Evolutionary conservation across 1,284 basidiomycete species (phyloP).

Genomic region (Cryptococcus wingfieldii): DNA sequence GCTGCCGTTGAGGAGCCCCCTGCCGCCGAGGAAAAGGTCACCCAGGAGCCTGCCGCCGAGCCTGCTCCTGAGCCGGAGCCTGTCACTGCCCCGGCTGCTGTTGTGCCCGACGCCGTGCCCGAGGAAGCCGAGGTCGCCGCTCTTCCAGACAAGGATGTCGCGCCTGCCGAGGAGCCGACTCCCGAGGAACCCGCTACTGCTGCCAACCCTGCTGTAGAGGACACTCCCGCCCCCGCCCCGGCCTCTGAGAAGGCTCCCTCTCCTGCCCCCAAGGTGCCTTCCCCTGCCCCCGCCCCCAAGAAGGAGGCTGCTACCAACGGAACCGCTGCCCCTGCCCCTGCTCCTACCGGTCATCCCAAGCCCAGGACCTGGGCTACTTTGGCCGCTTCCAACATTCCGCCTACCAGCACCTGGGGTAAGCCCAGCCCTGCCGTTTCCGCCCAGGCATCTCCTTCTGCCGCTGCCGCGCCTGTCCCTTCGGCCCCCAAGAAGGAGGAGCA

Average conservation of each 20-base stretch:
- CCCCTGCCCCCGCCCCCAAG: constrained; percentile 14
- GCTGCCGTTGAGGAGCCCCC: constrained; percentile 21
- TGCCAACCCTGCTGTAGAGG: constrained; percentile 15
- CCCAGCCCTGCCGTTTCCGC: constrained; percentile 46
- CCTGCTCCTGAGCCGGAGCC: constrained; percentile 44
- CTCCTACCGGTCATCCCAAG: constrained; percentile 28
- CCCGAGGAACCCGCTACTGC: constrained; percentile 27
- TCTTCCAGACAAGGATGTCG: constrained; percentile 38
- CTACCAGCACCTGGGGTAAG: constrained; percentile 56
- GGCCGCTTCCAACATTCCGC: constrained; percentile 61
- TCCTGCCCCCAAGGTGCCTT: constrained; percentile 8
- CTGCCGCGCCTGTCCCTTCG: constrained; percentile 52
- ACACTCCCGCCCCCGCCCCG: constrained; percentile 12
- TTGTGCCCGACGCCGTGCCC: constrained; percentile 32
- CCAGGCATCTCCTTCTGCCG: constrained; percentile 46
- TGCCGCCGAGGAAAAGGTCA: constrained; percentile 27
- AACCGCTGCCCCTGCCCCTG: constrained; percentile 20
- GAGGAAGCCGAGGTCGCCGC: constrained; percentile 43
- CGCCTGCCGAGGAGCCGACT: constrained; percentile 25
- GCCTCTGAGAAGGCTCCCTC: constrained; percentile 14
- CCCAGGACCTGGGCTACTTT: constrained; percentile 85
- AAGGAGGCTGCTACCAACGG: constrained; percentile 10
- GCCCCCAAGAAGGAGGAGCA: constrained; percentile 14
- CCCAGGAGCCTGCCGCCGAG: constrained; percentile 21
- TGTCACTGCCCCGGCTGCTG: constrained; percentile 28